Evolutionary conservation across 2,329 filamentous ascomycete species (phyloP), one percentile per base, ranked within the genome.

Genomic region (Coniella vitis): DNA sequence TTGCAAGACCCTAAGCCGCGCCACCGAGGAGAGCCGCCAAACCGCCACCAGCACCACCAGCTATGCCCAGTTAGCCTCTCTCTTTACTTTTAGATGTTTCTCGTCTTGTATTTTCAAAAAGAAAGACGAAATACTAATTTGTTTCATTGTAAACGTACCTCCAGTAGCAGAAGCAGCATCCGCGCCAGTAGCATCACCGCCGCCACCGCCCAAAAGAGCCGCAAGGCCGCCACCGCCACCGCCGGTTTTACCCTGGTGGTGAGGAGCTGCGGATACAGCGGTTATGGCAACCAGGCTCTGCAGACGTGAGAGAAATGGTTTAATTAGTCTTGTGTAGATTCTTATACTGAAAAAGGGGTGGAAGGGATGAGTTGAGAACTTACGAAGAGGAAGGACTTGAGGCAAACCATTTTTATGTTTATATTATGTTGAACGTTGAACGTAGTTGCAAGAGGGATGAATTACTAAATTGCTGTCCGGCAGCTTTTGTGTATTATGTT

Each of bases 301-400:
- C 4, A 8, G 14, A 25, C 17, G 38, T 41, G n/a, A 29, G 38
- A 16, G 16, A 19, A 12, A n/a, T 5, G 17, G n/a, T 3, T 4
- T n/a, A 17, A 2, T 12, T 12, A 31, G 12, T 29, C 10, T 29
- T 29, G 25, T 29, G 25, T 10, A 10, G 5, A 5, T 5, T 29
- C 10, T 29, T 29, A 10, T 29, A 29, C 10, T 5, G n/a, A 13
- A 7, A 22, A 4, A 7, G 2, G 8, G 16, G 4, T 25, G 38
- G n/a, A 19, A 12, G 7, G 13, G 12, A 17, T 10, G 22, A 16
- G 16, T 20, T 2, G 5, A 2, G 2, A 22, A 46, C 44, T 34
- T 34, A 46, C 44, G 16, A 46, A 25, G 29, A 46, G 38, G 25
- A 46, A 16, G 17, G 44, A 46, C 44, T 46, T 46, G 44, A 46